These are phyloP conservation scores for Hypoxylon perforatum DNA, from an alignment of 495 filamentous ascomycete genomes.

Conservation along the genomic window DNA sequence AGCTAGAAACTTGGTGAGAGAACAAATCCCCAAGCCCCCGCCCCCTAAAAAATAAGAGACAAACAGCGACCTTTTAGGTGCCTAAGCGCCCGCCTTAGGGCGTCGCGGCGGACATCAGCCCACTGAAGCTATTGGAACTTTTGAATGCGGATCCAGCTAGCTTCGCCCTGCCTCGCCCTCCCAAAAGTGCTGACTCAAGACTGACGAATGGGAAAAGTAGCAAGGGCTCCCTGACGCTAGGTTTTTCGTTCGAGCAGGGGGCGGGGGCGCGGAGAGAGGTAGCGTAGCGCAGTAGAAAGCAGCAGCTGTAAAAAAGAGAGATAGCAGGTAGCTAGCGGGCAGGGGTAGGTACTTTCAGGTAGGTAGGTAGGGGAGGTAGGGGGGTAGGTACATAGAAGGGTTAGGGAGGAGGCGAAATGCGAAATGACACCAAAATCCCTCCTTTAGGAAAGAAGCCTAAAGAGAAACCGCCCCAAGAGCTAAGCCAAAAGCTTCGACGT, in stretches of 20 bases:
- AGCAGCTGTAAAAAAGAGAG: too few species aligned
- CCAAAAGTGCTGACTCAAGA: not conserved
- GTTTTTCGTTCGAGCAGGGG: constrained; percentile 4
- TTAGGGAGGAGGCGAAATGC: not conserved
- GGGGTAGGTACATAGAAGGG: too few species aligned
- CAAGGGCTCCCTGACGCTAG: not conserved
- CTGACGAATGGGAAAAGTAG: constrained; percentile 7
- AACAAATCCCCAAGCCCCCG: too few species aligned
- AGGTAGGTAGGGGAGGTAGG: too few species aligned
- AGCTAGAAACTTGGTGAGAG: too few species aligned
- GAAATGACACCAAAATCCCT: constrained; percentile 4
- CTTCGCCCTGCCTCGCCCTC: constrained; percentile 1
- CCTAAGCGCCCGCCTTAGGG: constrained; percentile 15
- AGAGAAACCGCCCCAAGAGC: not conserved
- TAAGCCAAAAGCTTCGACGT: not conserved
- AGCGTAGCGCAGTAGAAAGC: too few species aligned
- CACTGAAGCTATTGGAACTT: constrained; percentile 15
- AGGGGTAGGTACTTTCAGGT: too few species aligned
- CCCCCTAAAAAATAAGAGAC: too few species aligned
- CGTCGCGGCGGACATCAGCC: not conserved
- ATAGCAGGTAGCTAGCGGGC: too few species aligned
- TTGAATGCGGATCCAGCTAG: constrained; percentile 1
- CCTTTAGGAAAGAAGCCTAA: constrained; percentile 19
- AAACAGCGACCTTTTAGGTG: not conserved
- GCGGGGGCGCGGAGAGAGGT: constrained; percentile 3